Conservation (phyloP, 768 basidiomycete species). For the Neoboletus brunneissimus region DNA sequence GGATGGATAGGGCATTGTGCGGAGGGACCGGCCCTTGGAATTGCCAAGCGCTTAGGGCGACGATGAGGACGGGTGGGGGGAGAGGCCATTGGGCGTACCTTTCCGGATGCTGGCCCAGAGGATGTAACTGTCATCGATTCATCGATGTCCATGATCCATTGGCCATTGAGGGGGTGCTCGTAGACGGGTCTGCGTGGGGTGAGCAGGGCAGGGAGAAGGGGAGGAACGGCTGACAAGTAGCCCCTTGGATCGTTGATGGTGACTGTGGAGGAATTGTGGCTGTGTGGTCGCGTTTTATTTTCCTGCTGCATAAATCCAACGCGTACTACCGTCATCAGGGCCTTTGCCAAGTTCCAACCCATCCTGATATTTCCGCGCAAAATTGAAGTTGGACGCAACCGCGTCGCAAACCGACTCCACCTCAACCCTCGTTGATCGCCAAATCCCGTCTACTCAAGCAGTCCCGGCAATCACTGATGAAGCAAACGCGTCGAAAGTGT, state of each 20-base stretch:
- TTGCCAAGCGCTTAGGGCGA: constrained; percentile 66
- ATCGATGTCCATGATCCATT: constrained; percentile 95
- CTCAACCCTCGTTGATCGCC: too few species aligned
- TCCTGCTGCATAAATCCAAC: too few species aligned
- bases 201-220: background rate
- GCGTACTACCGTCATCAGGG: too few species aligned
- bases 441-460: too few species aligned
- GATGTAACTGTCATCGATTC: constrained; percentile 89
- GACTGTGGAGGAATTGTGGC: too few species aligned
- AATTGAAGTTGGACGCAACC: too few species aligned
- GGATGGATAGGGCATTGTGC: constrained; percentile 8
- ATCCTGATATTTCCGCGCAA: too few species aligned
- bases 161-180: constrained; percentile 84
- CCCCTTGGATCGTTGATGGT: constrained; percentile 87
- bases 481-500: too few species aligned
- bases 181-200: constrained; percentile 64
- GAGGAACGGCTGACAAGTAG: constrained; percentile 63
- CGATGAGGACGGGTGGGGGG: constrained; percentile 11
- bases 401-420: too few species aligned
- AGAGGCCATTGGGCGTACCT: constrained; percentile 43
- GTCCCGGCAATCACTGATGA: too few species aligned
- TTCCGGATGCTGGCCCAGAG: constrained; percentile 96
- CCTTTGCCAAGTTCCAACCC: too few species aligned
- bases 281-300: too few species aligned
- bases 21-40: constrained; percentile 64